Base-by-base conservation (phyloP, 768 basidiomycete genomes). In the Arthromyces matolae region DNA sequence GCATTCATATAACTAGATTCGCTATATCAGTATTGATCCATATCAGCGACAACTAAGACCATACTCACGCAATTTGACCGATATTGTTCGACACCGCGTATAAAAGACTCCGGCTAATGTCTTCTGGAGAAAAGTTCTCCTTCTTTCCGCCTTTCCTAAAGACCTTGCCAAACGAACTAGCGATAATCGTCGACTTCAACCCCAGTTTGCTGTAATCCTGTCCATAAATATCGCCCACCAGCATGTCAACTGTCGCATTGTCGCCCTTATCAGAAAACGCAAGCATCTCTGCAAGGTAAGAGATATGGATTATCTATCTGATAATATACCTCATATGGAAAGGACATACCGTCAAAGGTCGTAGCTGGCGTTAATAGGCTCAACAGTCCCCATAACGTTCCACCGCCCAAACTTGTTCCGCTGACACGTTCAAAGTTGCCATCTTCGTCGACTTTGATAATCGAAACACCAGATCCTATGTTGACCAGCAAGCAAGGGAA, bases 31-130 rank as follows among this genome's bases (percentile, higher is more conserved):
- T 38, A 42, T 25, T 44, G 38, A 20, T 23, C 12, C 22, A 31
- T 23, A 31, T 48, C 29, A 6, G 23, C 25, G 36, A 38, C 5
- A 37, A 12, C n/a, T n/a, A 58, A 18, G 27, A 47, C 25, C 25
- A 31, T 36, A 86, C 93, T 65, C 68, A 99, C 95, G 96, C 96
- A 71, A 99, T 97, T 69, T 99, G 96, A 13, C 96, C 96, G 57
- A 99, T 99, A 67, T 99, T 99, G 71, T 99, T 99, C 59, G 91
- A 94, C 52, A 99, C 81, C 13, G 94, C 95, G 65, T 97, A 98
- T 25, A 99, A 75, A 64, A 99, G 70, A 68, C 91, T 93, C 65
- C 84, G 84, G 65, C 89, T 91, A 62, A 99, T 93, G 61, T 99
- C 96, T 69, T 97, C 92, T 3, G 93, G 79, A 18, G 77, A 82